Evolutionary conservation across 1,139 yeast genomes (phyloP).

Genomic region (Wickerhamomyces sp.): DNA sequence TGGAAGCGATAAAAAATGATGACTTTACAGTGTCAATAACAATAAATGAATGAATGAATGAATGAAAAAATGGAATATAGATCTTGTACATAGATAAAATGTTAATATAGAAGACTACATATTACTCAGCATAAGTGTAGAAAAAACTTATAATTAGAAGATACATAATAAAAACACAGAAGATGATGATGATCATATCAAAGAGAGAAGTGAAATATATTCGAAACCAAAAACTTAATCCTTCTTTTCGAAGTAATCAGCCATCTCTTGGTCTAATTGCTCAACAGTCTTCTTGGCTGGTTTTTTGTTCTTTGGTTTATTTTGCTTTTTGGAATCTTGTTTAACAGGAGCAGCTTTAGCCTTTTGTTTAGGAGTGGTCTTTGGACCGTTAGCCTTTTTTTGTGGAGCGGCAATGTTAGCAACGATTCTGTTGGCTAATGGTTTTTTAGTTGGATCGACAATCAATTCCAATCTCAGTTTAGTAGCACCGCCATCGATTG

Average conservation of each 20-base stretch:
- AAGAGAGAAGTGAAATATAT: too few relatives aligned
- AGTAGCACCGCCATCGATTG: slow-evolving; percentile 82
- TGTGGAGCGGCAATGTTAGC: slow-evolving; percentile 37
- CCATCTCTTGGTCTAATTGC: slow-evolving; percentile 91
- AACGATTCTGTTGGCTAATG: slow-evolving; percentile 66
- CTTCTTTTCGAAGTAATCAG: slow-evolving; percentile 62
- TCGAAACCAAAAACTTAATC: too few relatives aligned
- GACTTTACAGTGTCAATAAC: too few relatives aligned
- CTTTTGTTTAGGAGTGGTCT: slow-evolving; percentile 23
- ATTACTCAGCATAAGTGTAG: too few relatives aligned
- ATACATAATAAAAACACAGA: too few relatives aligned
- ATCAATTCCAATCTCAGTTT: slow-evolving; percentile 80
- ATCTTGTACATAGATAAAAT: too few relatives aligned
- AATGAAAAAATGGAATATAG: too few relatives aligned
- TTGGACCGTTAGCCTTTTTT: slow-evolving; percentile 21
- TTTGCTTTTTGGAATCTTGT: slow-evolving; percentile 25
- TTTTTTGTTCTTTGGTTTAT: slow-evolving; percentile 32
- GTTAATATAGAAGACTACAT: too few relatives aligned
- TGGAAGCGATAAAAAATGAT: slow-evolving; percentile 9
- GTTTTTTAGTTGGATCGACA: slow-evolving; percentile 77
- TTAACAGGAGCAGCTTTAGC: slow-evolving; percentile 17
- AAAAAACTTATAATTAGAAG: too few relatives aligned
- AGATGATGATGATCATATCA: too few relatives aligned
- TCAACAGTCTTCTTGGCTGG: slow-evolving; percentile 75
- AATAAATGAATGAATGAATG: too few relatives aligned